Evolutionary conservation across 2,329 filamentous ascomycete species (phyloP), one percentile per base, ranked within the genome.

Genomic region (Cytospora piceicola): DNA sequence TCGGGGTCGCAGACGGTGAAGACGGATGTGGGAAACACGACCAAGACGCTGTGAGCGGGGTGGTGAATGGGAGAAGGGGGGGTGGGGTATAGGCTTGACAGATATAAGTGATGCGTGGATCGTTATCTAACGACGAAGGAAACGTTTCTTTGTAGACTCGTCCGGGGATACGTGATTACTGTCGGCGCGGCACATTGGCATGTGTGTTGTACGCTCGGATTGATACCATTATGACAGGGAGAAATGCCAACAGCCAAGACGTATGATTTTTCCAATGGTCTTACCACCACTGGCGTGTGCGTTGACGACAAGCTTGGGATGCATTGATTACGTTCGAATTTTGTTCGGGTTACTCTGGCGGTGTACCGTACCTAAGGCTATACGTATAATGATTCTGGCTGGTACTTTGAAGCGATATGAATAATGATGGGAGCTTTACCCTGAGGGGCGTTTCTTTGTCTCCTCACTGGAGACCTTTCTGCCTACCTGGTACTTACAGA

Each of bases 1-100:
- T 8, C 51, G 3, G 63, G 63, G 3, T 65, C 63, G 49, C 63
- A 65, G 63, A 62, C 63, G 27, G 34, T 55, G 20, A 65, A 62
- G 58, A 39, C 46, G 14, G 63, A 65, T 14, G n/a, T 27, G 4
- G 27, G 49, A 11, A 65, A 55, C 22, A 61, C 34, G 57, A 53
- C 58, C 1, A 65, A 55, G 52, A 51, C 58, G 11, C 51, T 53
- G 58, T 65, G 39, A 15, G 49, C 52, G 34, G 20, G n/a, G 20
- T 20, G n/a, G n/a, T 42, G 39, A 6, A 6, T 20, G 46, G 46
- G 5, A 5, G 39, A 42, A 9, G 46, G 39, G 39, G 20, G 5
- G 15, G n/a, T n/a, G n/a, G 15, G 39, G n/a, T 6, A n/a, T n/a
- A 12, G 39, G 15, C 39, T 46, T n/a, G 51, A 51, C 36, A 20